These are phyloP conservation scores for Verticillium dahliae DNA, from an alignment of 2,329 filamentous ascomycete genomes.

Conservation along the genomic window DNA sequence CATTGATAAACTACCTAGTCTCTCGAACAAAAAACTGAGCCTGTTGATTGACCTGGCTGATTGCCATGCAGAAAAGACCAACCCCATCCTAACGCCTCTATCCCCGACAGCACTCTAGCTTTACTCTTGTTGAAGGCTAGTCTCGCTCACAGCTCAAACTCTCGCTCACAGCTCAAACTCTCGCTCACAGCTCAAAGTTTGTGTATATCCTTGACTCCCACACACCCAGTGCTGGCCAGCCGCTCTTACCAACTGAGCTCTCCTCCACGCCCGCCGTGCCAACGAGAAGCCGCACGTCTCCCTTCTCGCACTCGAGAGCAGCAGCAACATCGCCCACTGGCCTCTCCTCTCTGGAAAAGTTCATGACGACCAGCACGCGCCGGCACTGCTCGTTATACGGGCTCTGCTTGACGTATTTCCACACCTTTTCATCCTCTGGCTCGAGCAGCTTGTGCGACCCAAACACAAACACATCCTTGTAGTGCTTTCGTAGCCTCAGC, in stretches of 20 bases:
- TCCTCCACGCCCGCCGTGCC: constrained; percentile 13
- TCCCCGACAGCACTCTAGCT: no score
- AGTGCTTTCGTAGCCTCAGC: constrained; percentile 43
- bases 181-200: neutral
- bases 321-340: constrained; percentile 15
- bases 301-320: constrained; percentile 13
- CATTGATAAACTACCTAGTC: no score
- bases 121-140: neutral
- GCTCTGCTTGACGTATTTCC: constrained; percentile 45
- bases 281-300: constrained; percentile 16
- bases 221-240: neutral
- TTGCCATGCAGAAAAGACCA: no score
- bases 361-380: constrained; percentile 33
- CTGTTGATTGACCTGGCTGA: no score
- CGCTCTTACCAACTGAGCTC: neutral
- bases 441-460: constrained; percentile 50
- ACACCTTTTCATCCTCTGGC: constrained; percentile 45
- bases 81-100: neutral
- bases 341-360: constrained; percentile 34
- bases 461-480: constrained; percentile 54
- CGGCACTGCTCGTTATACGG: constrained; percentile 6
- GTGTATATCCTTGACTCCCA: neutral
- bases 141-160: neutral
- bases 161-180: no score
- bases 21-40: no score